Evolutionary conservation across 371 early-diverging fungal species (phyloP), one percentile per base, ranked within the genome.

Genomic region (Nosema bombycis): DNA sequence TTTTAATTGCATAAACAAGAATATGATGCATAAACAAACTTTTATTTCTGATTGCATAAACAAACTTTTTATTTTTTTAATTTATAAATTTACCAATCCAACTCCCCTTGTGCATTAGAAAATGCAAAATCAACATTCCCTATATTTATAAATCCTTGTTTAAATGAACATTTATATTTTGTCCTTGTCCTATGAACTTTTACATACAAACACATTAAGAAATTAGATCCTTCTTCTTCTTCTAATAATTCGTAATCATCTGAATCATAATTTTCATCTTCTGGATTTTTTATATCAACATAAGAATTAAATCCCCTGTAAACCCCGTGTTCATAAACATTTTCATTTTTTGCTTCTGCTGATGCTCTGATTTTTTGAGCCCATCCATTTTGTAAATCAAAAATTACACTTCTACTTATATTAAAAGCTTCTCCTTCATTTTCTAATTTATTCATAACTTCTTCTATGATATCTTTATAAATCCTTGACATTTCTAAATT

Each of bases 171-270:
- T 73, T 82, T 83, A 78, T 86, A 83, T 70, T 85, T 85, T 60
- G 75, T 77, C 72, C 85, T 87, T 38, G 76, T 75, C 57, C 83
- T 84, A 24, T 75, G 67, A 15, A 87, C 85, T 66, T 85, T 87
- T 28, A 80, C 83, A 81, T 84, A 86, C 30, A 86, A 60, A 78
- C 85, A 86, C 58, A 86, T 77, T 80, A 86, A 80, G 26, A 78
- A 83, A 54, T 80, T 82, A 56, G 60, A 65, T 18, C 61, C 79
- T 4, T 38, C 58, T 30, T 78, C 75, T 32, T 81, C 81, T 34
- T 80, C 80, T 63, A 61, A 74, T 36, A 69, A 70, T 29, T 76
- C 77, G 55, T 67, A 72, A 12, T 70, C 73, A 28, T 46, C 61
- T 23, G 57, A 60, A 55, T 70, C 66, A 32, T 58, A 28, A 28